Conservation (phyloP, 345 rosid genomes). For the Mallotus nudiflorus region DNA sequence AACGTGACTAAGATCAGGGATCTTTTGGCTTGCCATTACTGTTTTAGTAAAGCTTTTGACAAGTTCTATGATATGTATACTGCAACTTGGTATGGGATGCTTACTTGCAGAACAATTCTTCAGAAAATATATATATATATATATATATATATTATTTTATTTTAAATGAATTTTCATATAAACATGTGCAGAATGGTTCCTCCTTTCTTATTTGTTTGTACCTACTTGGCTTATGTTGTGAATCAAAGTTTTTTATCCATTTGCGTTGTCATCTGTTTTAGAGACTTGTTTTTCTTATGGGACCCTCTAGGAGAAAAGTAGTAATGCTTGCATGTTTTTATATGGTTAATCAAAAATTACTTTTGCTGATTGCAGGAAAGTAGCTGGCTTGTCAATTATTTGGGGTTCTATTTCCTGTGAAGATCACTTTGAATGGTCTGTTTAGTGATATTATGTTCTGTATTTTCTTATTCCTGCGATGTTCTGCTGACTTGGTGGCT, state of each 20-base stretch:
- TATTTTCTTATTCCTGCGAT: neutral
- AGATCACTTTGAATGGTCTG: slow-evolving; percentile 70
- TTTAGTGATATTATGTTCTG: neutral
- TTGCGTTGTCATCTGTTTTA: neutral
- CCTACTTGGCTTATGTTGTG: neutral
- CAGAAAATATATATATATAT: too few relatives aligned
- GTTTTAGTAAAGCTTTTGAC: slow-evolving; percentile 68
- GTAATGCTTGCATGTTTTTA: too few relatives aligned
- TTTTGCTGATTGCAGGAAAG: slow-evolving; percentile 43
- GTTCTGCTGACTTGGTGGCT: neutral
- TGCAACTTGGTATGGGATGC: slow-evolving; percentile 57
- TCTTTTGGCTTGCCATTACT: slow-evolving; percentile 67
- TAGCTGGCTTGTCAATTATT: slow-evolving; percentile 52
- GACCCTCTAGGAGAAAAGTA: neutral
- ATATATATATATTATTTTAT: too few relatives aligned
- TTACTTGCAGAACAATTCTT: neutral
- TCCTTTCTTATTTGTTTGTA: neutral
- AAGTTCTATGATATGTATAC: slow-evolving; percentile 68
- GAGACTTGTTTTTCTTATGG: neutral
- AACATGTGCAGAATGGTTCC: neutral
- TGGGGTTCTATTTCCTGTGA: slow-evolving; percentile 70
- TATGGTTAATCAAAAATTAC: neutral
- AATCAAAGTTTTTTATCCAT: neutral
- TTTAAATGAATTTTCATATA: neutral
- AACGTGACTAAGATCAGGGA: slow-evolving; percentile 58